Percentiles rank a stretch among this genome's conserved stretches.
phyloP scores from a whole-genome alignment of 768 basidiomycete genomes.

The Clathrus columnatus region DNA sequence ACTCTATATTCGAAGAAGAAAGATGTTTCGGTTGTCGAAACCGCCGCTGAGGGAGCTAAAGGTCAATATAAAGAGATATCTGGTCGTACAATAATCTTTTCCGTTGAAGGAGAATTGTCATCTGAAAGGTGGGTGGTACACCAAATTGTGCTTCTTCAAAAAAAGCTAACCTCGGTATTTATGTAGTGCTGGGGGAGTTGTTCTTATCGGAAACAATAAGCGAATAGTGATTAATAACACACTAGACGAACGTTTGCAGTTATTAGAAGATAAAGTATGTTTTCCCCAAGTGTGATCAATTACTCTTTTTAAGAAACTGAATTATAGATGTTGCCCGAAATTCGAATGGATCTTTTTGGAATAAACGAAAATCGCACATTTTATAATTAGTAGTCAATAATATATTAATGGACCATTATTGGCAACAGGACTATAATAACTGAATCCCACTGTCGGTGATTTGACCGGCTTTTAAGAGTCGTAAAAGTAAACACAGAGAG shows the following conservation, averaged over 20 bases:
- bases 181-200: constrained; percentile 75
- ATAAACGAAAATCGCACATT: constrained; percentile 88
- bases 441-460: no score
- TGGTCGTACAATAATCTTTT: constrained; percentile 51
- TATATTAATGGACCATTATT: no score
- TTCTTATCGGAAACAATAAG: constrained; percentile 57
- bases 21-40: constrained; percentile 52
- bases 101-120: constrained; percentile 52
- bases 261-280: constrained; percentile 83
- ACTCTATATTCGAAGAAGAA: constrained; percentile 58
- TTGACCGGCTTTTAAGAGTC: no score
- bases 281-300: neutral
- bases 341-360: constrained; percentile 83
- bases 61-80: constrained; percentile 68
- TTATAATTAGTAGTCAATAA: constrained; percentile 33
- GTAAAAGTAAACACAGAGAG: no score
- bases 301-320: neutral
- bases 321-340: constrained; percentile 88
- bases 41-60: constrained; percentile 58
- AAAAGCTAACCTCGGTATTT: neutral
- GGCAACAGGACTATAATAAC: no score
- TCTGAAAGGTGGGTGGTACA: constrained; percentile 49
- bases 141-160: neutral
- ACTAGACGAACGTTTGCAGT: constrained; percentile 78
- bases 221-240: constrained; percentile 93